Conservation (phyloP, 257 asterid species). For the Prunella vulgaris region DNA sequence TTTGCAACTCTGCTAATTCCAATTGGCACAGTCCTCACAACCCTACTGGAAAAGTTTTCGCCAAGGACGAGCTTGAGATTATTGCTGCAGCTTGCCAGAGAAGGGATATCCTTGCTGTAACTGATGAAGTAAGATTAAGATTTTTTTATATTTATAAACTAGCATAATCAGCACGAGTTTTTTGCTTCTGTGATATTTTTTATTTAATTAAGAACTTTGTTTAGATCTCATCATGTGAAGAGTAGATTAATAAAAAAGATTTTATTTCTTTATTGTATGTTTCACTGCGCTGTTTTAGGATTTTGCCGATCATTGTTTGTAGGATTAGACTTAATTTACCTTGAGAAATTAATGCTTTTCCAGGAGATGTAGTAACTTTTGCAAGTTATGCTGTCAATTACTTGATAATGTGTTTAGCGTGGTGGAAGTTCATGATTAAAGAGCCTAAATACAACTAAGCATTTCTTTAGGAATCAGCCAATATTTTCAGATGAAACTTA, state of each 20-base stretch:
- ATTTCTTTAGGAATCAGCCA: neutral
- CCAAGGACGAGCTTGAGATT: conserved; percentile 70
- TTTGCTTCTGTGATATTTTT: neutral
- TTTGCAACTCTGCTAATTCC: conserved; percentile 30
- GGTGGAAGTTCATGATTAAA: too few relatives aligned
- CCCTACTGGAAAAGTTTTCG: conserved; percentile 89
- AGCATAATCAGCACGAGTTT: neutral
- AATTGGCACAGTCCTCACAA: conserved; percentile 82
- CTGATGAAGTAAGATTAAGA: conserved; percentile 73
- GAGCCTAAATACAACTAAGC: too few relatives aligned
- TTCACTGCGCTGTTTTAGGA: neutral
- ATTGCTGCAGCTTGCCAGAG: conserved; percentile 77
- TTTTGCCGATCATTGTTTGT: neutral
- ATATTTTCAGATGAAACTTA: neutral
- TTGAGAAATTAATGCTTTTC: neutral
- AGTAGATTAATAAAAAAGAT: neutral
- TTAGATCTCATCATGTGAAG: neutral
- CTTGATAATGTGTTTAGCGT: neutral
- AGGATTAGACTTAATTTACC: neutral
- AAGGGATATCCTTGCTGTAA: conserved; percentile 70
- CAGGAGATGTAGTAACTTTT: neutral
- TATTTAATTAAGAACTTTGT: neutral
- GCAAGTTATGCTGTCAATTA: neutral
- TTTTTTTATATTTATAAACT: conserved; percentile 6
- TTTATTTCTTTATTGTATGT: neutral